Conservation (phyloP, 192 early-diverging fungal species). For the Backusella sp. region DNA sequence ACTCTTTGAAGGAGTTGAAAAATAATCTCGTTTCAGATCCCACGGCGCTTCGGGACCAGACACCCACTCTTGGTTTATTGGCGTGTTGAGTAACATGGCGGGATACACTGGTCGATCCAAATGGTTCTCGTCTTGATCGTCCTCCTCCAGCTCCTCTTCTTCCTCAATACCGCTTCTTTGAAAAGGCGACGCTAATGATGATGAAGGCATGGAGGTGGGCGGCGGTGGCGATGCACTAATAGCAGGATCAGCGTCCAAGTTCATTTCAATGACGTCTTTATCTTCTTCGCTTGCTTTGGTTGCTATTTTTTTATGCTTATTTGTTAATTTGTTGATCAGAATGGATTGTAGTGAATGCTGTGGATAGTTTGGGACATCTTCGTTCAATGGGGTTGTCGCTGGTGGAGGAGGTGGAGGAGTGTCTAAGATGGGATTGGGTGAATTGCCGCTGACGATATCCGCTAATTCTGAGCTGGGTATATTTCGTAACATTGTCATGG, state of each 20-base stretch:
- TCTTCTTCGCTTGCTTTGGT: conserved; percentile 7
- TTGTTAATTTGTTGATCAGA: conserved; percentile 18
- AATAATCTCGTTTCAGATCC: conserved; percentile 6
- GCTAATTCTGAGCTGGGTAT: conserved; percentile 41
- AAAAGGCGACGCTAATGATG: neutral
- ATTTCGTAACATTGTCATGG: conserved; percentile 36
- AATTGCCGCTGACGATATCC: conserved; percentile 36
- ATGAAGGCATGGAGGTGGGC: neutral
- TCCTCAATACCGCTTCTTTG: neutral
- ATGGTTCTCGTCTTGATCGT: neutral
- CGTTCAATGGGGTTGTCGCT: neutral
- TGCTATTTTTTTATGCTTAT: conserved; percentile 10
- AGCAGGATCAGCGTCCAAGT: conserved; percentile 6
- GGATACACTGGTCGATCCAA: conserved; percentile 7
- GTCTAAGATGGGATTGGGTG: conserved; percentile 28
- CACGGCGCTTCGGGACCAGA: neutral
- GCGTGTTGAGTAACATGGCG: conserved; percentile 8
- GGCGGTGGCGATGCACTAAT: neutral
- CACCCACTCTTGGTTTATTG: neutral
- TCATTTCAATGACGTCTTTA: conserved; percentile 29
- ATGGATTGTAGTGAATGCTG: conserved; percentile 20
- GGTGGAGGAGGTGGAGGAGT: conserved; percentile 18
- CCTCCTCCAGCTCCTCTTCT: neutral
- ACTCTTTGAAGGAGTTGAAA: conserved; percentile 3
- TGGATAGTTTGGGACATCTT: neutral